Percentiles rank a stretch among this genome's conserved stretches.
phyloP scores from a whole-genome alignment of 129 eudicot genomes.

The Flaveria robusta region DNA sequence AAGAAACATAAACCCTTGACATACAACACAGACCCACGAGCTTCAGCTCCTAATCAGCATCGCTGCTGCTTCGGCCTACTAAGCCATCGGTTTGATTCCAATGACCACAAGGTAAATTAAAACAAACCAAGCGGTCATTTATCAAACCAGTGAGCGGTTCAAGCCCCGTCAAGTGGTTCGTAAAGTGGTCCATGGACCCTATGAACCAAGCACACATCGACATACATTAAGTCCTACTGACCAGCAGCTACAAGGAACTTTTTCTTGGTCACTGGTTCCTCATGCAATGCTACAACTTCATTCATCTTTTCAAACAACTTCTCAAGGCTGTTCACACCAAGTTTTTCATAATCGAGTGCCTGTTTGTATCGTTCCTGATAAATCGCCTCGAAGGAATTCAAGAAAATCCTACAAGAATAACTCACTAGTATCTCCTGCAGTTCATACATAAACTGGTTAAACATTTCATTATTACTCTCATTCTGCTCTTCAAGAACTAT shows the following conservation, averaged over 20 bases:
- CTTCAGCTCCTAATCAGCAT: slow-evolving; percentile 4
- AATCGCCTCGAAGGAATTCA: slow-evolving; percentile 68
- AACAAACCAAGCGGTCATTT: slow-evolving; percentile 13
- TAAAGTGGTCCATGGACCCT: background rate
- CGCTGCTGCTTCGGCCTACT: slow-evolving; percentile 21
- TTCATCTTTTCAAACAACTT: slow-evolving; percentile 75
- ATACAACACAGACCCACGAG: background rate
- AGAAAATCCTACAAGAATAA: slow-evolving; percentile 70
- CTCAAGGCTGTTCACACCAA: slow-evolving; percentile 70
- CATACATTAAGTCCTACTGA: slow-evolving; percentile 19
- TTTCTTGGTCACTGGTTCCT: slow-evolving; percentile 72
- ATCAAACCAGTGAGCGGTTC: slow-evolving; percentile 23
- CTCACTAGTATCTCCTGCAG: slow-evolving; percentile 87
- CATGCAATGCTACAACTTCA: slow-evolving; percentile 70
- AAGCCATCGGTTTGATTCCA: slow-evolving; percentile 22
- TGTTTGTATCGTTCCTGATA: slow-evolving; percentile 78
- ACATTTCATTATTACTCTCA: slow-evolving; percentile 27
- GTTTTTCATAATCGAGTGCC: slow-evolving; percentile 53
- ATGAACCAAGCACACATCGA: background rate
- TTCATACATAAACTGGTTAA: slow-evolving; percentile 64
- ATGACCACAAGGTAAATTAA: slow-evolving; percentile 14
- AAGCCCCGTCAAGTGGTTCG: slow-evolving; percentile 13
- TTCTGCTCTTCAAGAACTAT: slow-evolving; percentile 45
- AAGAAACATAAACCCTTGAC: slow-evolving; percentile 22
- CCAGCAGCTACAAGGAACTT: slow-evolving; percentile 69